Evolutionary conservation across 1,284 basidiomycete genomes (phyloP).

Genomic region (Ustilago xerochloae): DNA sequence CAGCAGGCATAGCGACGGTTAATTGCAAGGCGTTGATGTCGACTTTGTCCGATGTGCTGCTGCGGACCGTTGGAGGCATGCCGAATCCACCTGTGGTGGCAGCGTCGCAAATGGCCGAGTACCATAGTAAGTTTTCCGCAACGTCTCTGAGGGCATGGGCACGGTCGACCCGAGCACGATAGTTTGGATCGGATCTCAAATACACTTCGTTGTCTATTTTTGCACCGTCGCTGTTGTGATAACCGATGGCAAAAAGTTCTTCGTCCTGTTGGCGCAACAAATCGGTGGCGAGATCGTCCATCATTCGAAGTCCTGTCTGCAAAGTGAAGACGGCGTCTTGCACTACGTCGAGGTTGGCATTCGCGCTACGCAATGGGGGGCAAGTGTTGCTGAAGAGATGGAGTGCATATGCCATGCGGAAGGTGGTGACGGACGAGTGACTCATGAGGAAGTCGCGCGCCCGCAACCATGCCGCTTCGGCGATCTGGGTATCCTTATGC

Average conservation of each 20-base stretch:
- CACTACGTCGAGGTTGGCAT: constrained; percentile 18
- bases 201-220: constrained; percentile 18
- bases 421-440: constrained; percentile 38
- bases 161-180: constrained; percentile 26
- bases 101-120: constrained; percentile 43
- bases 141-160: constrained; percentile 36
- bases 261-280: constrained; percentile 39
- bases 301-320: constrained; percentile 42
- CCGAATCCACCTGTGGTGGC: constrained; percentile 27
- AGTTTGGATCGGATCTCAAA: constrained; percentile 23
- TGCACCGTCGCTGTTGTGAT: constrained; percentile 29
- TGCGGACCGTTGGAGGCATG: constrained; percentile 31
- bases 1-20: constrained; percentile 13
- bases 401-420: constrained; percentile 44
- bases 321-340: constrained; percentile 26
- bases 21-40: constrained; percentile 35
- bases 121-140: constrained; percentile 42
- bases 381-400: constrained; percentile 46
- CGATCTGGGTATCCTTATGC: constrained; percentile 39
- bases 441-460: constrained; percentile 41
- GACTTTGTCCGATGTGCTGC: constrained; percentile 26
- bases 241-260: constrained; percentile 35
- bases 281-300: constrained; percentile 46
- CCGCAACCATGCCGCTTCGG: constrained; percentile 40
- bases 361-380: constrained; percentile 28